Base-by-base conservation (phyloP, 441 rosid genomes). In the Populus hybrid region DNA sequence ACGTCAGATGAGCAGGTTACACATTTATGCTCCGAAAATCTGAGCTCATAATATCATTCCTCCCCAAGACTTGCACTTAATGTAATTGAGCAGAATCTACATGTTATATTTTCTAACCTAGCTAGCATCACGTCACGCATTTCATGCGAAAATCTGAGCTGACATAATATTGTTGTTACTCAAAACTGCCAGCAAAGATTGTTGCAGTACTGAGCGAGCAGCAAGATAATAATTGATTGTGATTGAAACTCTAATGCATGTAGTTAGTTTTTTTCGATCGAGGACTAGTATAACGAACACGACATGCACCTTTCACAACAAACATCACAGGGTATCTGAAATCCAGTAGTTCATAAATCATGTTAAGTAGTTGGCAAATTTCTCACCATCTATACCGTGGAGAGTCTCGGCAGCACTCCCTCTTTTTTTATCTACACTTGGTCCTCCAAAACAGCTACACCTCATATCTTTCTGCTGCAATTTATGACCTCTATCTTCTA, bases 371-470 rank as follows among this genome's bases (percentile, higher is more conserved):
- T 3, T 9, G 28, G 10, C 14, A 9, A 36, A n/a, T 9, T 33
- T 64, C 86, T 82, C 72, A 89, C 94, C 87, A 63, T 86, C 89
- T n/a, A 82, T 40, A 8, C 69, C 92, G 8, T 9, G 75, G 50
- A 11, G 72, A 78, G 76, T 63, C 67, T 45, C 77, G 38, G 69
- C 14, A 70, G 78, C 76, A 45, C 35, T 70, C 74, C 67, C 61
- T 73, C 69, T 68, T 36, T 81, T 61, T 72, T 76, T 40, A 36
- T 67, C 56, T n/a, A 45, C 68, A 18, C 36, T 36, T n/a, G 81
- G 80, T n/a, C 35, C 61, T 68, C 69, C 77, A 76, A 90, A 86
- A 85, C 97, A 92, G 74, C 82, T 67, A 68, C 89, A 89, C 81
- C 78, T 81, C 94, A 92, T 90, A 61, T 78, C 83, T 77, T 23